Base-by-base conservation (phyloP, 306 rosid genomes). In the Quillaja saponaria region DNA sequence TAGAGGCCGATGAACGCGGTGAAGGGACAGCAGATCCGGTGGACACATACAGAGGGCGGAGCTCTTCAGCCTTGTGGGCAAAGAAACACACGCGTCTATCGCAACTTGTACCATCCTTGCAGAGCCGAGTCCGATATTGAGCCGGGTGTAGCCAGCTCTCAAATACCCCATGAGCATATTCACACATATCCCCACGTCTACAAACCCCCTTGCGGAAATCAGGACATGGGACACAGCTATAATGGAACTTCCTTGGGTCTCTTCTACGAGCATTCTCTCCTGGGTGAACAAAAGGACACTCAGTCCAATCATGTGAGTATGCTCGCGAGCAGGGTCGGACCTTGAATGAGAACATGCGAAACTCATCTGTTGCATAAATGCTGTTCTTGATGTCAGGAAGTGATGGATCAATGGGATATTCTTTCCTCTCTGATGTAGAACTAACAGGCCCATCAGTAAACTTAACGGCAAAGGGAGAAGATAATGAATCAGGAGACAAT, bases 91-190 rank as follows among this genome's bases (percentile, higher is more conserved):
- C 95, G 66, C 92, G 75, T 68, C 95, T 76, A 20, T 85, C 80
- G 76, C 97, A 90, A 61, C 80, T 78, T 1, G 81, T 78, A 6
- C 97, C 97, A 67, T 90, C 97, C 72, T 90, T 90, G 75, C 97
- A 90, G 14, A 87, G 92, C 49, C 97, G 88, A 7, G 97, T 87
- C 10, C 97, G 83, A 60, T 90, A 90, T 51, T 90, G 97, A 34
- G 97, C 97, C 2, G 97, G 97, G 74, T 90, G 97, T 13, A 90
- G 88, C 97, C 97, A 90, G 81, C 97, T 80, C 51, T 90, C 97
- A 66, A 90, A 90, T 44, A 90, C 97, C 34, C 97, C 97, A 54
- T 90, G 97, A 16, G 97, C 97, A 87, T 87, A 90, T 58, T 87
- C 97, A 64, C 97, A 90, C 95, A 90, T 81, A 64, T 90, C 97